Evolutionary conservation across 2,329 filamentous ascomycete genomes (phyloP), one percentile per base, ranked within the genome.

Genomic region (Dactylellina haptotyla): DNA sequence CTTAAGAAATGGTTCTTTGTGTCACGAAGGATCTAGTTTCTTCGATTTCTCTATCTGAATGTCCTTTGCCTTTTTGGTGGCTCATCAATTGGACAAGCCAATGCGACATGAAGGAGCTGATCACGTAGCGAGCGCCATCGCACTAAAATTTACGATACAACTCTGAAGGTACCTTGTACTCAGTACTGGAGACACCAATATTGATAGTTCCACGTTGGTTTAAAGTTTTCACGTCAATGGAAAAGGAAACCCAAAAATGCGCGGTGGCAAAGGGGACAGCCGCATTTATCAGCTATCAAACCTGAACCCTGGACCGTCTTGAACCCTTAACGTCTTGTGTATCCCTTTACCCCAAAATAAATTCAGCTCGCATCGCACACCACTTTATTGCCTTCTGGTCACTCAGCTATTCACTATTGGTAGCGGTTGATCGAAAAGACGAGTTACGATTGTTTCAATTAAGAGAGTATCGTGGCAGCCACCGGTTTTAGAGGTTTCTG

Each of bases 391-490:
- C 32, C 6, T 14, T 34, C 14, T 34, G 32, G 6, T 14, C 6
- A 6, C 14, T 14, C 32, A 34, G 32, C 6, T 6, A 6, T 34
- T 34, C 14, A 6, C 32, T 34, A 14, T 6, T 34, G 32, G 32
- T 34, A 34, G 32, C 32, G 6, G 32, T 14, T 34, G n/a, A n/a
- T n/a, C n/a, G n/a, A n/a, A n/a, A n/a, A n/a, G n/a, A n/a, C n/a
- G n/a, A n/a, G n/a, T n/a, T n/a, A n/a, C n/a, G n/a, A n/a, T n/a
- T n/a, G n/a, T n/a, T n/a, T n/a, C n/a, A n/a, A n/a, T n/a, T n/a
- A n/a, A n/a, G n/a, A n/a, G n/a, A n/a, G n/a, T 25, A 46, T 46
- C 41, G 41, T 46, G 41, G 41, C 41, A 46, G 41, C 41, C 41
- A 46, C 41, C n/a, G 2, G 16, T 46, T 23, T 46, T 46, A 5